Evolutionary conservation across 2,329 filamentous ascomycete species (phyloP).

Genomic region (Fusarium continuum): DNA sequence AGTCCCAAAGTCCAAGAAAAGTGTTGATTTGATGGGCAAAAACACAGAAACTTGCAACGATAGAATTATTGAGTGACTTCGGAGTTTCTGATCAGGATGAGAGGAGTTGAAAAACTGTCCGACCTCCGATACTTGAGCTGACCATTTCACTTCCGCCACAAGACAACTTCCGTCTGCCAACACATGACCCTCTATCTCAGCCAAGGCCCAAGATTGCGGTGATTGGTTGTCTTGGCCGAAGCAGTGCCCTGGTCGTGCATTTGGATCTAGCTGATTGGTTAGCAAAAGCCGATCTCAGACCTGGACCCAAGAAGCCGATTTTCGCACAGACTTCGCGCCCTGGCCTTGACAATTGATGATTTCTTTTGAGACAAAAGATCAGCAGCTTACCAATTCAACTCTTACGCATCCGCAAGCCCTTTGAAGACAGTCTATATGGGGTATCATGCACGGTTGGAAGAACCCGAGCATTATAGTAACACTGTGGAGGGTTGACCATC

Average conservation of each 20-base stretch:
- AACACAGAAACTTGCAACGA: not conserved
- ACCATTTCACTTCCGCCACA: constrained; percentile 29
- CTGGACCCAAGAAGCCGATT: constrained; percentile 1
- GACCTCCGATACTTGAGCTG: constrained; percentile 15
- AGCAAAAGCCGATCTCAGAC: constrained; percentile 19
- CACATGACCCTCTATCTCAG: constrained; percentile 32
- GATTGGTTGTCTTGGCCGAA: constrained; percentile 23
- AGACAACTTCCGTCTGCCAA: not conserved
- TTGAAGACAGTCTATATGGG: too few relatives aligned
- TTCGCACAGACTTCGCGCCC: constrained; percentile 4
- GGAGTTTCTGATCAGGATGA: not conserved
- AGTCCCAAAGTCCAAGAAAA: not conserved
- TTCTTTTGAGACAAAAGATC: not conserved
- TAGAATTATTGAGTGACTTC: not conserved
- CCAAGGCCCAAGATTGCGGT: not conserved
- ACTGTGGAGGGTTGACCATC: not conserved
- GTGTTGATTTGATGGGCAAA: too few relatives aligned
- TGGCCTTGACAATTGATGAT: constrained; percentile 3
- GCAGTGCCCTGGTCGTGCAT: constrained; percentile 9
- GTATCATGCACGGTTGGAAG: not conserved
- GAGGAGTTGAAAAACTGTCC: not conserved
- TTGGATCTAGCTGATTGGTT: not conserved
- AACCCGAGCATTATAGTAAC: rapidly evolving
- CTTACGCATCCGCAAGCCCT: not conserved
- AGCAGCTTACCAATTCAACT: constrained; percentile 1